Evolutionary conservation across 2,329 filamentous ascomycete genomes (phyloP), one percentile per base, ranked within the genome.

Genomic region (Colletotrichum scovillei): DNA sequence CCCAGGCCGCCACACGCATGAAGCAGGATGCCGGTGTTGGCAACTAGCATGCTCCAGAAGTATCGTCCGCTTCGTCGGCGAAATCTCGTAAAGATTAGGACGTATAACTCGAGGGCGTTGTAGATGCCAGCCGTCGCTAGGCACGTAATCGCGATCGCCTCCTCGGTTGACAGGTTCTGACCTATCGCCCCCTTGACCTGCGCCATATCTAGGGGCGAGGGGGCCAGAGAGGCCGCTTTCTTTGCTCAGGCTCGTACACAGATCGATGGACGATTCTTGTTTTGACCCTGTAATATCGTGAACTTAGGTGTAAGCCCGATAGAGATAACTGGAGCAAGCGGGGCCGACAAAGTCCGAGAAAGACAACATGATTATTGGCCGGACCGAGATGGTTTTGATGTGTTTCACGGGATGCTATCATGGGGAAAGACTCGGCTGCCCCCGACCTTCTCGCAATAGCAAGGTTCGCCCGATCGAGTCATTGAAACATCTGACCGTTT

Each of bases 1-100:
- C 65, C 66, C 0, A 69, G 14, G 2, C 69, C 59, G n/a, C 84
- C 86, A 84, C 89, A 88, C 3, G 85, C 80, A 76, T 88, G 89
- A 16, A 92, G 83, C 0, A 88, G 88, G 32, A 92, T 87, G 0
- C 78, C 79, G 5, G 66, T 67, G 19, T 78, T 77, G 6, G 78
- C 75, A 24, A 76, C 69, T 6, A 80, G 30, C 65, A 80, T 74
- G 66, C 78, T 79, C 78, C 79, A 81, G 35, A 81, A 81, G 63
- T 81, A 81, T 14, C 78, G 74, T 2, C 79, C 77, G 6, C 42
- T 46, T 26, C 77, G 74, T 9, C 67, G 58, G 46, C 73, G 75
- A 74, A 80, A 80, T 59, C 77, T 77, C 46, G 74, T 57, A 16
- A 78, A 67, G 66, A 79, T 77, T 65, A 78, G 75, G 69, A 80